Percentiles rank a stretch among this genome's conserved stretches.
phyloP scores from a whole-genome alignment of 768 basidiomycete species.

The Cystofilobasidium ferigula region DNA sequence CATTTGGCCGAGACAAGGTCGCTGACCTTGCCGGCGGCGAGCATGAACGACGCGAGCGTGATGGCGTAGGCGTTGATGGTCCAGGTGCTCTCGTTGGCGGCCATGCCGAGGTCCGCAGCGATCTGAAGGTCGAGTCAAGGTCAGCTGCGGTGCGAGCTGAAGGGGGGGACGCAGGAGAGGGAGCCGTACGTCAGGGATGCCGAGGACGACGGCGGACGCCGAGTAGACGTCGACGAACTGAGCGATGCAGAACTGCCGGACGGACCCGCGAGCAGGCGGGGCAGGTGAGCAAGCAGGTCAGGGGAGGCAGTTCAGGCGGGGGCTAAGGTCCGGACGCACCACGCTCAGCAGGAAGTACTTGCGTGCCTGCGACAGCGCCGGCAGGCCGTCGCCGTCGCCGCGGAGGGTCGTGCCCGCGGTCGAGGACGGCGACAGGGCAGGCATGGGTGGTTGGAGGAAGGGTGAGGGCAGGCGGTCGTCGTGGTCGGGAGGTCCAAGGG shows the following conservation, averaged over 20 bases:
- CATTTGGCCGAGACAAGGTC: slow-evolving; percentile 16
- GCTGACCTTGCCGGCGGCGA: slow-evolving; percentile 7
- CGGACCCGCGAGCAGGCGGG: too few species aligned
- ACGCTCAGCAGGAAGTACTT: not conserved
- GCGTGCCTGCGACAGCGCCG: not conserved
- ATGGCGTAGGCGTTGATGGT: slow-evolving; percentile 19
- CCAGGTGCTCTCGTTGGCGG: slow-evolving; percentile 7
- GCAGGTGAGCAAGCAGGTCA: too few species aligned
- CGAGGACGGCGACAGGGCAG: not conserved
- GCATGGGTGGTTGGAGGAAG: too few species aligned
- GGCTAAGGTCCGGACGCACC: not conserved
- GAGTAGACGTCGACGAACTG: slow-evolving; percentile 18
- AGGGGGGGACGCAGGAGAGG: not conserved
- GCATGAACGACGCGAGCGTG: slow-evolving; percentile 14
- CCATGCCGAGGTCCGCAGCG: slow-evolving; percentile 6
- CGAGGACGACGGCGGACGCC: slow-evolving; percentile 6
- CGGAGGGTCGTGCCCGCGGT: not conserved
- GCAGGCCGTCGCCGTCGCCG: not conserved
- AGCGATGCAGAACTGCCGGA: not conserved
- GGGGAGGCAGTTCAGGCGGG: too few species aligned
- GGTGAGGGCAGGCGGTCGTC: too few species aligned
- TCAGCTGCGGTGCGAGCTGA: not conserved
- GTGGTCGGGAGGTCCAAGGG: too few species aligned
- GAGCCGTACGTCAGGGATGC: not conserved
- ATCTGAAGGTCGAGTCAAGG: too few species aligned